Evolutionary conservation across 305 asterid species (phyloP).

Genomic region (Fraxinus nigra): DNA sequence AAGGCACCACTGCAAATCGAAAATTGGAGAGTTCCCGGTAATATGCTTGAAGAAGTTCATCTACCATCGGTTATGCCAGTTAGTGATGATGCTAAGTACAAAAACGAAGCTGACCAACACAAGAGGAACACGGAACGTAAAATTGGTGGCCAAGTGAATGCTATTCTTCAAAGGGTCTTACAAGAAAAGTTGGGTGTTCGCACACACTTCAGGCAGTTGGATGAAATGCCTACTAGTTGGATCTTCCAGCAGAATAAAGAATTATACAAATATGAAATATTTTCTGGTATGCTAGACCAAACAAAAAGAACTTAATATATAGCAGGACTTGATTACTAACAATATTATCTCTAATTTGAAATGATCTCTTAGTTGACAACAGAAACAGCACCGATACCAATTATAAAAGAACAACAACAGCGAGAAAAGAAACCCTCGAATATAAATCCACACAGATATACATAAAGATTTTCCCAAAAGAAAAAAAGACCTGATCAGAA

Average conservation of each 20-base stretch:
- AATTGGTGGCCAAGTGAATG: background rate
- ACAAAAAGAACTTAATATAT: background rate
- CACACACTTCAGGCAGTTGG: background rate
- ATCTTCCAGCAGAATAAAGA: background rate
- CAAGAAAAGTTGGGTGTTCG: background rate
- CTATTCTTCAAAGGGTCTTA: background rate
- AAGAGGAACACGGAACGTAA: background rate
- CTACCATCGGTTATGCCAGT: background rate
- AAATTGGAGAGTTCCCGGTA: background rate
- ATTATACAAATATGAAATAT: background rate
- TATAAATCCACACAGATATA: background rate
- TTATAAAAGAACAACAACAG: background rate
- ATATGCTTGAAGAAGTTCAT: background rate
- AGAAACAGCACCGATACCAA: background rate
- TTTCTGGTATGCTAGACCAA: background rate
- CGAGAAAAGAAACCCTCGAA: background rate
- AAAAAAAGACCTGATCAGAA: slow-evolving; percentile 46
- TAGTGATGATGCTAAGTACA: background rate
- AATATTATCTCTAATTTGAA: background rate
- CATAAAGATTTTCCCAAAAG: background rate
- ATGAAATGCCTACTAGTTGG: background rate
- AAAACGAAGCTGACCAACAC: background rate
- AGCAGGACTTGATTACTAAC: background rate
- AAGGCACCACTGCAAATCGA: background rate
- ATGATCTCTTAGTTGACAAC: background rate